Evolutionary conservation across 2,329 filamentous ascomycete species (phyloP), one percentile per base, ranked within the genome.

Genomic region (Fusarium vanettenii): DNA sequence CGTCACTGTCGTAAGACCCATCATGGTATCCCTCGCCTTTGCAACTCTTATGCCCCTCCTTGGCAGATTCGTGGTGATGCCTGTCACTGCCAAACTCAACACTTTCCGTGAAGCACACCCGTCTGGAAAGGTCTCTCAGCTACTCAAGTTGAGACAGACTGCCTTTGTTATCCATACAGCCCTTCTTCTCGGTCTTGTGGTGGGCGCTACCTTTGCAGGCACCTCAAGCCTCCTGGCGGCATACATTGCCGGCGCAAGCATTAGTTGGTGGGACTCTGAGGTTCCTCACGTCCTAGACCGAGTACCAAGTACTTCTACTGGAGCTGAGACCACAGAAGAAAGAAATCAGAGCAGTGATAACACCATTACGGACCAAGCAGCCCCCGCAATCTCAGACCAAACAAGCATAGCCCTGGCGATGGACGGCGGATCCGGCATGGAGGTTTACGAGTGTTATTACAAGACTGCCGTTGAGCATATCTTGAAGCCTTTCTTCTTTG

Each of bases 401-500:
- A 22, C 13, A 6, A 10, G 7, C 8, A 4, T 11, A 6, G 18
- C 50, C 6, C 11, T 31, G 6, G 9, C 52, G 0, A 63, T 67
- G 57, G 20, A 61, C 35, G 59, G 29, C 0, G 67, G 71, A 2
- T 74, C 70, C 1, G 75, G 74, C n/a, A 41, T 45, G 1, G 61
- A 70, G 7, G 20, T 66, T 3, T 77, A 74, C 56, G 66, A 75
- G 1, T 18, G 5, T 3, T 78, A 86, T 75, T 87, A 86, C 66
- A 72, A 73, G 2, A 76, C 81, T 2, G 77, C 81, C 0, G 80
- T 87, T 0, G 74, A 88, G 3, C 84, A 84, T 10, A 84, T 95
- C 0, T 80, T 95, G 0, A 90, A 90, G 60, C 93, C 93, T 0
- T 88, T 94, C 67, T 95, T 95, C 82, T 95, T 95, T 77, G 93